Base-by-base conservation (phyloP, 768 basidiomycete genomes). In the Leccinum truebloodii region DNA sequence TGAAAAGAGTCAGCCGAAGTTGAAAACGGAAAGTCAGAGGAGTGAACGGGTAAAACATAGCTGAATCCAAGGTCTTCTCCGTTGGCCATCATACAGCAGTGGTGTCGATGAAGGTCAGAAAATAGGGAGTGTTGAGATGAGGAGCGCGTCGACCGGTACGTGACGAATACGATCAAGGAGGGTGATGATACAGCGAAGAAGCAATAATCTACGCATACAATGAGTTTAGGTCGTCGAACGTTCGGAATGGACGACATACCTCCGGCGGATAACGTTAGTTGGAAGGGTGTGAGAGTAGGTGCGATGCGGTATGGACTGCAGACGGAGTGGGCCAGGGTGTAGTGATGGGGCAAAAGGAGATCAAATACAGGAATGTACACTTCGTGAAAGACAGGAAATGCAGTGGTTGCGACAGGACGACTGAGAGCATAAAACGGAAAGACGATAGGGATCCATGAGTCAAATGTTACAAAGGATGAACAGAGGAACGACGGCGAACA, bases 171-270 rank as follows among this genome's bases (percentile, higher is more conserved):
- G 4, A 28, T 4, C 8, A 69, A 56, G 16, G 62, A 67, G 56
- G 7, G 60, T 30, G 34, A 35, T 39, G 14, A 20, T 57, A 32
- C 35, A 24, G 26, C 24, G 12, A 50, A 22, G 41, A 54, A 53
- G 5, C n/a, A 37, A 34, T 28, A 28, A 53, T 55, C 67, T 69
- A 6, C 22, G 22, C 1, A 28, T 13, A 12, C 1, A 24, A 58
- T 58, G 10, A 56, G 46, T 39, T 39, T 51, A 41, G 22, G 22
- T 50, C 22, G 9, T 52, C 16, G 2, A 57, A 10, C 2, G 10
- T 12, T 49, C 13, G 6, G 37, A 52, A 10, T n/a, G 14, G 14
- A 28, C 26, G 10, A 22, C 57, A 30, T 62, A 71, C 70, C 65
- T 69, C 10, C 46, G 1, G 54, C 7, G 32, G 56, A 65, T 58